Evolutionary conservation across 495 filamentous ascomycete genomes (phyloP), one percentile per base, ranked within the genome.

Genomic region (Tuber umbilicatum): DNA sequence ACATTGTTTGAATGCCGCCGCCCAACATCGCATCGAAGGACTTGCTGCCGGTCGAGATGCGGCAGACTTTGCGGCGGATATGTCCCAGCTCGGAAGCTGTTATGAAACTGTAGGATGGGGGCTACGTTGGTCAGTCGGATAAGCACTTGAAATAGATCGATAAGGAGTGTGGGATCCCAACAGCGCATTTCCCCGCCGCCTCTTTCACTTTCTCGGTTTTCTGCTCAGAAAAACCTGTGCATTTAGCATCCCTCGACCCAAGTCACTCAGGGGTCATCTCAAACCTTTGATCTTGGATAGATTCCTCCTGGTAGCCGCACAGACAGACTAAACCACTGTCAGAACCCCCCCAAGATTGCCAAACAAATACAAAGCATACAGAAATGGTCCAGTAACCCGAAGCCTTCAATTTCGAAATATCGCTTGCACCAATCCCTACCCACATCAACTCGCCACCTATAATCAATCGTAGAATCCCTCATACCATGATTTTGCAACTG

Each of bases 121-220:
- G 90, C 91, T 91, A 64, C 41, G 70, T 47, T 14, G 72, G 39
- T 42, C 12, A 38, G 45, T 17, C 19, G 2, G n/a, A 7, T 41
- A 43, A 43, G 4, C 38, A 55, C 21, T 27, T 31, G n/a, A 68
- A 43, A 10, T 19, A 37, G 50, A 69, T 43, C 23, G 60, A 16
- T 39, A 41, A 43, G 68, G 69, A 23, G 35, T 5, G 50, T n/a
- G 27, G 43, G 16, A 69, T 45, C 77, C 85, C 70, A 83, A 92
- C 91, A 80, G 90, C 84, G 74, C 90, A 90, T 79, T 94, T 94
- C 74, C 86, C 85, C 55, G 90, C 87, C 35, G 91, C 91, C 77
- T 93, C 91, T 80, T 93, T 93, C 81, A 94, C 86, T 81, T 93
- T 93, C 74, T 93, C 92, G 19, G 93, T 92, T 83, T 93, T 93